Percentiles rank a stretch among this genome's conserved stretches.
These are phyloP conservation scores for Chaetomium strumarium DNA, from an alignment of 2,329 filamentous ascomycete species.

Conservation along the genomic window DNA sequence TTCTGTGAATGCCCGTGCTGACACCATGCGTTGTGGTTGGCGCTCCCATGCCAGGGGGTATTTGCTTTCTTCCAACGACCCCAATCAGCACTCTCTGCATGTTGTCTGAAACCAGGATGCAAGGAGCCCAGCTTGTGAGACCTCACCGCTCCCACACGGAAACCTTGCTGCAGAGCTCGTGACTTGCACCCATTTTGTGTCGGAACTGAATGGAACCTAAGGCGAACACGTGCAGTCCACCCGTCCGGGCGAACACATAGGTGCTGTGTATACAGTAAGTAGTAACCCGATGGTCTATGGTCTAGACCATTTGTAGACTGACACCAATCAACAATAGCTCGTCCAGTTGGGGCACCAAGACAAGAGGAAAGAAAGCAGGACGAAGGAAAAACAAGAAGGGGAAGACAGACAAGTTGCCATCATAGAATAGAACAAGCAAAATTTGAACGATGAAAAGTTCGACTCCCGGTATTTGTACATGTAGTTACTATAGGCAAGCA, in stretches of 20 bases:
- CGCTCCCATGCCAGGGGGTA: background rate
- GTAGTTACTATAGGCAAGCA: too few species aligned
- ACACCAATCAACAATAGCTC: constrained; percentile 1
- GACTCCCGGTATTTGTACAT: too few species aligned
- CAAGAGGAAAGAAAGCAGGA: too few species aligned
- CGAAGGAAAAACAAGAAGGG: too few species aligned
- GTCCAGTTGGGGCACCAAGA: background rate
- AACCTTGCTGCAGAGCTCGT: too few species aligned
- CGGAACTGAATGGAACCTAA: too few species aligned
- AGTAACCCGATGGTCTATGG: background rate
- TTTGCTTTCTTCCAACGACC: background rate
- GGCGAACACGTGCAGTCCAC: background rate
- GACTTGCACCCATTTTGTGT: too few species aligned
- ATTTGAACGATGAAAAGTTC: too few species aligned
- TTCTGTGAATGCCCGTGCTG: constrained; percentile 7
- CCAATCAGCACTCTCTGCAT: background rate
- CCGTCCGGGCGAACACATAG: constrained; percentile 2
- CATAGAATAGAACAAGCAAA: too few species aligned
- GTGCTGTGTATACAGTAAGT: too few species aligned
- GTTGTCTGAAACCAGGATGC: background rate
- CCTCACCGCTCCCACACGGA: constrained; percentile 4
- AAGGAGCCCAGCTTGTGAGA: background rate
- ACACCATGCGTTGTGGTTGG: constrained; percentile 10
- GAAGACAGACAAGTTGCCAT: too few species aligned
- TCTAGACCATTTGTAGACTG: background rate